Conservation (phyloP, 2,329 filamentous ascomycete species). For the Trichoderma simmonsii region DNA sequence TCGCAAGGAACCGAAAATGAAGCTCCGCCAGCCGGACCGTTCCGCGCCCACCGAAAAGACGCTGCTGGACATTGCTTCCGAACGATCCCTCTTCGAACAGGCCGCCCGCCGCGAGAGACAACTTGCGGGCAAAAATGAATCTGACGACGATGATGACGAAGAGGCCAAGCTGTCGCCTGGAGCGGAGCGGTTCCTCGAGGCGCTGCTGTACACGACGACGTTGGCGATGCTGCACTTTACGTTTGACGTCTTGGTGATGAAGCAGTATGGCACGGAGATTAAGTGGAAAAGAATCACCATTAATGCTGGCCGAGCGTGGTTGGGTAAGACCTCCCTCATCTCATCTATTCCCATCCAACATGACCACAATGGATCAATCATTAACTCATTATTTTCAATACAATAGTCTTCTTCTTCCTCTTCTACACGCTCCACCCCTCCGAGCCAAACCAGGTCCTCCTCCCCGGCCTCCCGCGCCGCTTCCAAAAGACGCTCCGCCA, state of each 20-base stretch:
- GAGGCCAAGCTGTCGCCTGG: constrained; percentile 39
- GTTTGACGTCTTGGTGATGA: constrained; percentile 73
- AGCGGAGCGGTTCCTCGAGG: constrained; percentile 53
- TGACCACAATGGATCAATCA: background rate
- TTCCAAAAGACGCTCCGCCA: constrained; percentile 52
- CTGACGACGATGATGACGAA: constrained; percentile 31
- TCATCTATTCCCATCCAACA: background rate
- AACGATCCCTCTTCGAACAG: constrained; percentile 56
- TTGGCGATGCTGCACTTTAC: constrained; percentile 73
- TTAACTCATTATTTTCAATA: background rate
- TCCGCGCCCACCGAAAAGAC: constrained; percentile 61
- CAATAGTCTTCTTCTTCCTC: constrained; percentile 51
- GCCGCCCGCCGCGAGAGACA: constrained; percentile 40
- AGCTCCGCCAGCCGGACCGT: constrained; percentile 67
- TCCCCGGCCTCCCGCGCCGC: constrained; percentile 48
- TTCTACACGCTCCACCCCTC: constrained; percentile 58
- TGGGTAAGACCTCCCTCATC: constrained; percentile 43
- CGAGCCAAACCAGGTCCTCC: constrained; percentile 44
- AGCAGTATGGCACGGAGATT: constrained; percentile 70
- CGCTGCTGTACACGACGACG: constrained; percentile 57
- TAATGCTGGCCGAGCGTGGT: constrained; percentile 52
- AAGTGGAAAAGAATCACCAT: constrained; percentile 53
- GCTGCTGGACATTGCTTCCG: constrained; percentile 68
- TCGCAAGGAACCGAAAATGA: constrained; percentile 51
- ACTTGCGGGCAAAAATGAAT: constrained; percentile 21